phyloP scores from a whole-genome alignment of 805 yeast genomes.

The Komagataella mondaviorum region DNA sequence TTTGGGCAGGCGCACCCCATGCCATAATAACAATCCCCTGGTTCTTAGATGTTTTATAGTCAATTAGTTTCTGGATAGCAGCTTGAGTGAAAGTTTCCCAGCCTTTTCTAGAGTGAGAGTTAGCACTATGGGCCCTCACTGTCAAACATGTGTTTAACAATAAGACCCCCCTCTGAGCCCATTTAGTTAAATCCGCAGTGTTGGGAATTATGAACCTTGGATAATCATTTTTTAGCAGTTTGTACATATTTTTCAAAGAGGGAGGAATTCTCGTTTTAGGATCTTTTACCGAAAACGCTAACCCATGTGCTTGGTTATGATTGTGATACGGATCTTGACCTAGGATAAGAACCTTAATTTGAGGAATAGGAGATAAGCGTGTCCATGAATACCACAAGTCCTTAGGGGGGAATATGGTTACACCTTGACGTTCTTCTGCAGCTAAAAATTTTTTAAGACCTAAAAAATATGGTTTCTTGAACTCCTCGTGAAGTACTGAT shows the following conservation, averaged over 20 bases:
- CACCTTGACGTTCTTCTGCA: slow-evolving; percentile 27
- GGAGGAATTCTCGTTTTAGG: slow-evolving; percentile 80
- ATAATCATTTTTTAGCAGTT: slow-evolving; percentile 52
- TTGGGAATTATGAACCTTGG: slow-evolving; percentile 53
- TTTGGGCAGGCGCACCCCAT: slow-evolving; percentile 33
- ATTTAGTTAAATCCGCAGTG: slow-evolving; percentile 58
- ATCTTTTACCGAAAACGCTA: slow-evolving; percentile 82
- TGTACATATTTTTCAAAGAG: slow-evolving; percentile 76
- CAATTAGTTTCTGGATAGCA: slow-evolving; percentile 40
- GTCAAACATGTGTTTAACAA: slow-evolving; percentile 81
- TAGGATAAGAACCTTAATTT: slow-evolving; percentile 64
- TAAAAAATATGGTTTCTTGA: slow-evolving; percentile 78
- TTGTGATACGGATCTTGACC: slow-evolving; percentile 98
- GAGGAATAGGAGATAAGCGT: slow-evolving; percentile 60
- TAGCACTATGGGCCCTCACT: slow-evolving; percentile 86
- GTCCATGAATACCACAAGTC: slow-evolving; percentile 86
- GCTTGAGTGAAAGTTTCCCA: slow-evolving; percentile 87
- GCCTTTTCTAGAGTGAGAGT: slow-evolving; percentile 81
- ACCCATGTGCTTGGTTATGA: slow-evolving; percentile 86
- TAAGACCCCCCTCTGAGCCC: slow-evolving; percentile 85
- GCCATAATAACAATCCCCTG: slow-evolving; percentile 64
- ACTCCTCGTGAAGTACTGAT: slow-evolving; percentile 46
- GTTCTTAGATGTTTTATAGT: slow-evolving; percentile 27
- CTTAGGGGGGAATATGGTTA: slow-evolving; percentile 65
- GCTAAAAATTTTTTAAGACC: slow-evolving; percentile 51